Evolutionary conservation across 139 green algal species (phyloP).

Genomic region (Astrephomene gubernaculifera): DNA sequence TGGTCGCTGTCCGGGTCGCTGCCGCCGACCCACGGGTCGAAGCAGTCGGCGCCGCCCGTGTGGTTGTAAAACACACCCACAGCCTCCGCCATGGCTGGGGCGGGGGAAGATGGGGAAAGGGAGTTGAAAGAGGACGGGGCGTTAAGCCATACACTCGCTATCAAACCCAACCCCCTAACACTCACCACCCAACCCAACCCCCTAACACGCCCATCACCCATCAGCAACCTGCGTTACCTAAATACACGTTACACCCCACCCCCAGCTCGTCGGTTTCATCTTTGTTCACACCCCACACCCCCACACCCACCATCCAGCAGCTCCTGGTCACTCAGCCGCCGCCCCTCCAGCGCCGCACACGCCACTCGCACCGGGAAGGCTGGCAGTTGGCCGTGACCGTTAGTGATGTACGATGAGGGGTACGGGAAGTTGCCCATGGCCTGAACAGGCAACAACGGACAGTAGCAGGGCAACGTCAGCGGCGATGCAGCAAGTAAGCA

Average conservation of each 20-base stretch:
- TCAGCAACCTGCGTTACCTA: no score
- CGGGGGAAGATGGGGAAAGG: no score
- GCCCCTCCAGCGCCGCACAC: slow-evolving; percentile 50
- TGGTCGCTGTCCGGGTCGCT: slow-evolving; percentile 81
- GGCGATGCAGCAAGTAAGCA: no score
- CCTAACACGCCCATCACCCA: no score
- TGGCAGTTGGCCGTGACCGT: slow-evolving; percentile 64
- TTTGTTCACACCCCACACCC: not conserved
- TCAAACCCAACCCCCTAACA: no score
- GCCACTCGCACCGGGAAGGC: slow-evolving; percentile 73
- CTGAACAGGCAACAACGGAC: no score
- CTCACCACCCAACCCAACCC: no score
- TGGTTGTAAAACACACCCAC: slow-evolving; percentile 89
- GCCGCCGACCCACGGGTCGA: slow-evolving; percentile 63
- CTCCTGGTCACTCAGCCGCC: slow-evolving; percentile 12
- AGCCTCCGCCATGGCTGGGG: slow-evolving; percentile 60
- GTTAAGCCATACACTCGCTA: no score
- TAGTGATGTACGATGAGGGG: slow-evolving; percentile 64
- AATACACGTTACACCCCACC: no score
- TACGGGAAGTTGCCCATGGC: slow-evolving; percentile 80
- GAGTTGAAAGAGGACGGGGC: no score
- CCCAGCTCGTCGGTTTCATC: not conserved
- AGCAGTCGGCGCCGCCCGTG: slow-evolving; percentile 67
- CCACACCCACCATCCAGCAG: slow-evolving; percentile 53
- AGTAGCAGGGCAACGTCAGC: no score